Base-by-base conservation (phyloP, 306 rosid genomes). In the Casuarina glauca region DNA sequence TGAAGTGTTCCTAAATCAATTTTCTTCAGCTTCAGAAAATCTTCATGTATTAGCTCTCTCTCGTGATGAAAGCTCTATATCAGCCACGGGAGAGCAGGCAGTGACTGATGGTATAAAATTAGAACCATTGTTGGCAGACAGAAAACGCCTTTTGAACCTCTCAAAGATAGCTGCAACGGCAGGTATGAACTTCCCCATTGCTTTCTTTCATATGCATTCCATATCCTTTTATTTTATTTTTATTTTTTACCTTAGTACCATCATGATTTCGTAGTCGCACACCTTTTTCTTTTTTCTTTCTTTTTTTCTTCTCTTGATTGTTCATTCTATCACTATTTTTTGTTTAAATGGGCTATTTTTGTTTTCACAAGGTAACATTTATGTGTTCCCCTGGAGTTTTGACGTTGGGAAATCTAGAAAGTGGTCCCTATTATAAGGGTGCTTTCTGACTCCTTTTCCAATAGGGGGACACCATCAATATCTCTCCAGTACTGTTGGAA, bases 81-180 rank as follows among this genome's bases (percentile, higher is more conserved):
- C 84, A 16, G 83, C 55, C 55, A 48, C 86, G 54, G 98, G 91
- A 81, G 92, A 77, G 82, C 90, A 69, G 81, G 80, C 76, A 63
- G 88, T 87, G 73, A 83, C 80, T 58, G 76, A 76, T 41, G 32
- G 60, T 74, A 55, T 63, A 74, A 74, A 85, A 77, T 76, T 61
- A 58, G 81, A 85, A 73, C 80, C 80, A 11, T 88, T 87, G 68
- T 80, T 93, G 81, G 64, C 83, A 6, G 97, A 95, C 83, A 90
- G 97, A 84, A 95, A 93, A 86, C 92, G 79, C 73, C 87, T 92
- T 82, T 82, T 95, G 75, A 86, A 89, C 86, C 97, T 95, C 83
- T 92, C 98, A 17, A 95, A 89, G 84, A 88, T 95, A 73, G 93
- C 97, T 84, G 93, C 97, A 77, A 81, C 83, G 73, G 98, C 98